phyloP scores from a whole-genome alignment of 2,329 filamentous ascomycete genomes.

The Fusarium chaquense region DNA sequence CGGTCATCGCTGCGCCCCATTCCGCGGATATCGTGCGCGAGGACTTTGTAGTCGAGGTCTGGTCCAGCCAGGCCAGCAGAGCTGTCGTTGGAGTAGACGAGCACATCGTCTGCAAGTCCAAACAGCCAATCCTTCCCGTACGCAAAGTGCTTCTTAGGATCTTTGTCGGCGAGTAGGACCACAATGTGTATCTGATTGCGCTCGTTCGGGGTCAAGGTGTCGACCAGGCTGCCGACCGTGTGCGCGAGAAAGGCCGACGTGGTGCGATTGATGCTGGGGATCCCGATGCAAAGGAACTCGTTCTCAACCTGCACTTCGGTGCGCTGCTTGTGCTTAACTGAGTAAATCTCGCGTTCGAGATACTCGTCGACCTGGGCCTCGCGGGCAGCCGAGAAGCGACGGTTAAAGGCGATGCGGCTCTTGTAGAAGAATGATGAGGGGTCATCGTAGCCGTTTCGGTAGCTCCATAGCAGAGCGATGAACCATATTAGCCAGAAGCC shows the following conservation, averaged over 20 bases:
- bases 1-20: constrained; percentile 46
- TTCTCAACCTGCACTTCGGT: constrained; percentile 17
- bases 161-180: constrained; percentile 52
- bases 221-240: constrained; percentile 50
- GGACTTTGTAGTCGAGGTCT: constrained; percentile 27
- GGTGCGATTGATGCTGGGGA: constrained; percentile 53
- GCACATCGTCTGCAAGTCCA: constrained; percentile 50
- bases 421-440: constrained; percentile 53
- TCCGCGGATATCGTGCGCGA: constrained; percentile 42
- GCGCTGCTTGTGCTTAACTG: constrained; percentile 19
- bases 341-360: constrained; percentile 38
- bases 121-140: constrained; percentile 51
- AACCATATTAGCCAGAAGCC: constrained; percentile 51
- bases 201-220: constrained; percentile 49
- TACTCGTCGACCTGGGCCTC: constrained; percentile 44
- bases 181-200: constrained; percentile 50
- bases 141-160: constrained; percentile 49
- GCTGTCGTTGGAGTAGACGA: constrained; percentile 46
- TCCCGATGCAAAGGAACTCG: constrained; percentile 50
- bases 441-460: constrained; percentile 51
- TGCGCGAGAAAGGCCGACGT: constrained; percentile 47
- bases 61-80: background rate
- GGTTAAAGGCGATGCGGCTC: constrained; percentile 45
- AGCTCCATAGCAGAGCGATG: constrained; percentile 46
- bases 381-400: constrained; percentile 46